These are phyloP conservation scores for Fragaria nilgerrensis DNA, from an alignment of 306 rosid species.

Conservation along the genomic window DNA sequence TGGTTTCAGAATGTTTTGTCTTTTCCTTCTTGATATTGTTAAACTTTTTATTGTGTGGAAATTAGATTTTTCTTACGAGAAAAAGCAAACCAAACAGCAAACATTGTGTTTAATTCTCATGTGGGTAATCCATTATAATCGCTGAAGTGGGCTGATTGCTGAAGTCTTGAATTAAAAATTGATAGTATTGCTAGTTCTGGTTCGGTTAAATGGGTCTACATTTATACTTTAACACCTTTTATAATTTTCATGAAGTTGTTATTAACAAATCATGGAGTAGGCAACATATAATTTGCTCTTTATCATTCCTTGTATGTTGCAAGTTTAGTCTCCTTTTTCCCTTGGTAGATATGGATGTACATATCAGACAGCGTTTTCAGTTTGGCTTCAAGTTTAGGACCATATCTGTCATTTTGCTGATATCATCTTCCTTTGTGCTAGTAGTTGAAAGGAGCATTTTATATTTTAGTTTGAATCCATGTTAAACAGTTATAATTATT, in stretches of 20 bases:
- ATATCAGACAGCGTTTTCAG: not conserved
- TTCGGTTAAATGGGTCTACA: not conserved
- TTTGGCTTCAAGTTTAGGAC: not conserved
- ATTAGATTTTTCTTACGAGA: not conserved
- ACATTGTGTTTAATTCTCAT: not conserved
- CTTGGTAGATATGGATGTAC: conserved; percentile 1
- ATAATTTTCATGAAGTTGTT: not conserved
- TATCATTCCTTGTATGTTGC: not conserved
- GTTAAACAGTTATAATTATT: not conserved
- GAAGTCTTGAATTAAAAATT: not conserved
- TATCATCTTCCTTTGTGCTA: not conserved
- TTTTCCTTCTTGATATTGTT: not conserved
- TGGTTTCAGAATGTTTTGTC: not conserved
- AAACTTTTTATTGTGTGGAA: not conserved
- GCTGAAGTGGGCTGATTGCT: not conserved
- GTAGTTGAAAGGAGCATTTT: not conserved
- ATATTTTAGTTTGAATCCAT: not conserved
- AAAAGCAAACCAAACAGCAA: not conserved
- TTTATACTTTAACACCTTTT: not conserved
- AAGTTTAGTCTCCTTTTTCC: not conserved
- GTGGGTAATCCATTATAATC: not conserved
- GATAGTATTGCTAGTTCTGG: not conserved
- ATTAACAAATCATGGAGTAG: not conserved
- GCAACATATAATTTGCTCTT: not conserved
- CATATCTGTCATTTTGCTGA: not conserved